Conservation (phyloP, 1,284 basidiomycete species). For the Agroathelia rolfsii region DNA sequence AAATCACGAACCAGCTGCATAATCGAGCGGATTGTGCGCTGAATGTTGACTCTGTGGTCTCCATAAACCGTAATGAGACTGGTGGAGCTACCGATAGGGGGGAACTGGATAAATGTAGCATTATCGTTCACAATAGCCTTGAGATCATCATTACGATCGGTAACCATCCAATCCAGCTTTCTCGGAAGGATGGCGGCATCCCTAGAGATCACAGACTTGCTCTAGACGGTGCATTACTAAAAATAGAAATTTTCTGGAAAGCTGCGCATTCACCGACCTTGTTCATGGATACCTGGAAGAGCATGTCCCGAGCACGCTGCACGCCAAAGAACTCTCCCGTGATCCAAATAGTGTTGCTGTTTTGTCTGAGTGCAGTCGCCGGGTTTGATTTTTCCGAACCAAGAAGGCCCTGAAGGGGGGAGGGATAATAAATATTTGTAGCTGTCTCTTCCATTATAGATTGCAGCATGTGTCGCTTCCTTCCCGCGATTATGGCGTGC, state of each 20-base stretch:
- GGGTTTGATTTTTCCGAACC: constrained; percentile 42
- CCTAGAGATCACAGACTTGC: constrained; percentile 83
- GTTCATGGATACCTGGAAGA: constrained; percentile 77
- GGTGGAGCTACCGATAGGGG: constrained; percentile 82
- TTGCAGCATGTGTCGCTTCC: constrained; percentile 83
- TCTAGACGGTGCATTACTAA: constrained; percentile 35
- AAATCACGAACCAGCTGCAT: constrained; percentile 78
- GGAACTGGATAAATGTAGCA: constrained; percentile 91
- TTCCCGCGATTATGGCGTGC: constrained; percentile 85
- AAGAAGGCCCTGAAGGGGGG: constrained; percentile 80
- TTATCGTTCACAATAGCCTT: constrained; percentile 93
- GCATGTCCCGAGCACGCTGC: constrained; percentile 90
- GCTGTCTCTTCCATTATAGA: constrained; percentile 95
- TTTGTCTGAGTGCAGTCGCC: constrained; percentile 26
- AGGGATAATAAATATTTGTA: constrained; percentile 93
- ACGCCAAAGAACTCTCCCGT: constrained; percentile 97
- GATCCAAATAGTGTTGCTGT: constrained; percentile 85
- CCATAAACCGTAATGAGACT: constrained; percentile 92
- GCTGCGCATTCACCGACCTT: constrained; percentile 52
- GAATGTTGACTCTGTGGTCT: constrained; percentile 91
- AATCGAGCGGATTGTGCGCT: constrained; percentile 88
- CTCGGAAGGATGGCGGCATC: constrained; percentile 92
- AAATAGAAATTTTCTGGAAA: constrained; percentile 5
- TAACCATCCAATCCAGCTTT: constrained; percentile 97
- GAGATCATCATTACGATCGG: constrained; percentile 85